These are phyloP conservation scores for Colletotrichum neosansevieriae DNA, from an alignment of 2,329 filamentous ascomycete genomes.

Conservation along the genomic window DNA sequence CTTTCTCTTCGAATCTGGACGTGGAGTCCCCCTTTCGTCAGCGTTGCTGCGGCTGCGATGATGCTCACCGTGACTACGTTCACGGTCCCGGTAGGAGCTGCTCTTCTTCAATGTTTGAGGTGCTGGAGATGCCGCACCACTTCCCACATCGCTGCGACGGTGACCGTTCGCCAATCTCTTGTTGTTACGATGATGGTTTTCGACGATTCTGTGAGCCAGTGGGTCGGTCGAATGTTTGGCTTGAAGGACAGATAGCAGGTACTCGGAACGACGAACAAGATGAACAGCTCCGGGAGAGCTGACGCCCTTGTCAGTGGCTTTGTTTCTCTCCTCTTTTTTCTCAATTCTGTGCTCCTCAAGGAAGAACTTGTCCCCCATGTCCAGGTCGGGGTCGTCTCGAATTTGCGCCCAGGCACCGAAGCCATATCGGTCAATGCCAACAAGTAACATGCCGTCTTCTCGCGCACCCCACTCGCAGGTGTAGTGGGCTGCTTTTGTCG, in stretches of 20 bases:
- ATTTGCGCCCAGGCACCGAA: constrained; percentile 97
- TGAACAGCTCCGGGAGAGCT: constrained; percentile 98
- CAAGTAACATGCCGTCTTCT: constrained; percentile 96
- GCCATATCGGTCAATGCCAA: constrained; percentile 92
- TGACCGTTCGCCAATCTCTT: constrained; percentile 78
- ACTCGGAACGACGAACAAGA: constrained; percentile 93
- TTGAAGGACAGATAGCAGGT: constrained; percentile 93
- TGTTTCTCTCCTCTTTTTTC: constrained; percentile 92
- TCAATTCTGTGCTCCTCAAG: constrained; percentile 98
- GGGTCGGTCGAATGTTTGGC: constrained; percentile 84
- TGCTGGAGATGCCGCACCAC: constrained; percentile 78
- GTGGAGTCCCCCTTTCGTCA: constrained; percentile 64
- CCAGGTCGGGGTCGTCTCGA: constrained; percentile 88
- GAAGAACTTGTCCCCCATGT: constrained; percentile 91
- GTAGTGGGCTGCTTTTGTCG: constrained; percentile 92
- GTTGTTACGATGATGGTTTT: constrained; percentile 95
- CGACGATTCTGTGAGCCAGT: constrained; percentile 81
- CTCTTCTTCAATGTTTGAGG: constrained; percentile 65
- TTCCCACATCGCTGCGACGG: constrained; percentile 69
- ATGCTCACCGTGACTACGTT: constrained; percentile 60
- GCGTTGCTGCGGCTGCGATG: constrained; percentile 63
- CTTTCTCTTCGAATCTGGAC: constrained; percentile 71
- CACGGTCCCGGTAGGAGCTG: constrained; percentile 60
- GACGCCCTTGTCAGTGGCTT: constrained; percentile 81
- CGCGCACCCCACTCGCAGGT: constrained; percentile 91